Evolutionary conservation across 345 rosid genomes (phyloP).

Genomic region (Populus simonii): DNA sequence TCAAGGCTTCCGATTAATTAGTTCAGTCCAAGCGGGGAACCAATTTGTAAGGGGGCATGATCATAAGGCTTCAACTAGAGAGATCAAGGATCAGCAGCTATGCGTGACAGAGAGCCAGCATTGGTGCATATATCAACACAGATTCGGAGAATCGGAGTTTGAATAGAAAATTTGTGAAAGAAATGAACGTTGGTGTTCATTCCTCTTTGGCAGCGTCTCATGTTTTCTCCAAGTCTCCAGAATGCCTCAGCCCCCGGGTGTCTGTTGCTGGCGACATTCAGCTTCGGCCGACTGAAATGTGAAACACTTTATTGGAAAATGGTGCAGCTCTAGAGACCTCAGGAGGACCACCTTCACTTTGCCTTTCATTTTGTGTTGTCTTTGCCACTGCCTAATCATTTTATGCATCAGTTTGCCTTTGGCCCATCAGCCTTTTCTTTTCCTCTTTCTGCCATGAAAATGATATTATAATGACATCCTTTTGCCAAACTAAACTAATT

Average conservation of each 20-base stretch:
- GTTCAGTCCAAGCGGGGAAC: no score
- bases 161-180: not conserved
- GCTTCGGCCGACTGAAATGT: not conserved
- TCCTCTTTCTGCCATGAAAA: not conserved
- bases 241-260: not conserved
- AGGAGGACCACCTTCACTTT: not conserved
- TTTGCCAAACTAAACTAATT: not conserved
- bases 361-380: conserved; percentile 6
- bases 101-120: not conserved
- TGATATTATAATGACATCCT: not conserved
- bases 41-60: not conserved
- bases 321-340: not conserved
- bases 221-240: not conserved
- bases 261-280: not conserved
- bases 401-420: not conserved
- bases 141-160: no score
- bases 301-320: not conserved
- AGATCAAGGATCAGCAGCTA: not conserved
- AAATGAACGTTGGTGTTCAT: not conserved
- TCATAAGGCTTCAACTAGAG: not conserved
- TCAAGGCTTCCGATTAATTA: no score
- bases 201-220: not conserved
- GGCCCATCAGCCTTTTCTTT: not conserved
- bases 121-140: no score
- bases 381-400: not conserved